phyloP scores from a whole-genome alignment of 108 stramenopile species.

The Pseudonitzschia pungens region DNA sequence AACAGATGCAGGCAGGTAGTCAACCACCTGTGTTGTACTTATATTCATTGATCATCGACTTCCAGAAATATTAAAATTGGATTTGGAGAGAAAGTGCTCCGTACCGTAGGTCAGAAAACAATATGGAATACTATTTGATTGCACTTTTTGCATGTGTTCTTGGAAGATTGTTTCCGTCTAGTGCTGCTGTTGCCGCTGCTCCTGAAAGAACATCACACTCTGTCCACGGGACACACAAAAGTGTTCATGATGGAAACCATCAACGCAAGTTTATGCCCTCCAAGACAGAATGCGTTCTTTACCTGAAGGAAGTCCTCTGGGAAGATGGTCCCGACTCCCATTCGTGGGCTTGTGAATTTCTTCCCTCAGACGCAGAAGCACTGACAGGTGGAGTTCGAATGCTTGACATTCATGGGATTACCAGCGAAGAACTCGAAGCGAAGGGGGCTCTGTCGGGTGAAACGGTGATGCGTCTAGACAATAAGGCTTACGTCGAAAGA shows the following conservation, averaged over 20 bases:
- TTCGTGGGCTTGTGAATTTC: slow-evolving; percentile 1
- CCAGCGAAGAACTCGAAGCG: not conserved
- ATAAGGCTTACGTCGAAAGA: not conserved
- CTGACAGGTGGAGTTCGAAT: not conserved
- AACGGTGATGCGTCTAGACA: not conserved
- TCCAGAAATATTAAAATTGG: too few species aligned
- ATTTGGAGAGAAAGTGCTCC: too few species aligned
- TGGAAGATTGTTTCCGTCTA: too few species aligned
- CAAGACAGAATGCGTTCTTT: slow-evolving; percentile 12
- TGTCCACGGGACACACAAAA: too few species aligned
- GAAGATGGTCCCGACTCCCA: slow-evolving; percentile 3
- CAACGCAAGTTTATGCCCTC: not conserved
- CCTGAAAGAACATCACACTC: too few species aligned
- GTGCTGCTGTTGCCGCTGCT: too few species aligned
- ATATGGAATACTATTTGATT: too few species aligned
- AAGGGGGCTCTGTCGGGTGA: not conserved
- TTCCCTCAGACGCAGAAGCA: not conserved
- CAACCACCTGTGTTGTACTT: too few species aligned
- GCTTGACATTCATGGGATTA: not conserved
- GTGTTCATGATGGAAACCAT: not conserved
- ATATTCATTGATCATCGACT: too few species aligned
- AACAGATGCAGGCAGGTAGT: too few species aligned
- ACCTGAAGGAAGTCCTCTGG: slow-evolving; percentile 2
- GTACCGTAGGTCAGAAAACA: too few species aligned
- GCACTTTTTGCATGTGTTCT: too few species aligned